A percentile compares a stretch with the other conserved stretches of the same genome.
Conservation (phyloP, 2,329 filamentous ascomycete species). For the Fusarium sp. region DNA sequence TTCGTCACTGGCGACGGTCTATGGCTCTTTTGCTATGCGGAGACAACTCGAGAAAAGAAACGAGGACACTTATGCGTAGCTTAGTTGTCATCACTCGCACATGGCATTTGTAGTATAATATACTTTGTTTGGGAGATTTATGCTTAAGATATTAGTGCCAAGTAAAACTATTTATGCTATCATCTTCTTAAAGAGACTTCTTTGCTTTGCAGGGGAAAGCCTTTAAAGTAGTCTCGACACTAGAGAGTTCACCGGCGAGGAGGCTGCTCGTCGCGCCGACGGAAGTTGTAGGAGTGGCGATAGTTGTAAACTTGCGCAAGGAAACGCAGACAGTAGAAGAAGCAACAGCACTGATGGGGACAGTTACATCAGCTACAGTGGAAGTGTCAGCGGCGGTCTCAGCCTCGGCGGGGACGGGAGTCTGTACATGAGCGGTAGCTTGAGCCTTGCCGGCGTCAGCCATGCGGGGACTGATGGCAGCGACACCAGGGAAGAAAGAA, state of each 20-base stretch:
- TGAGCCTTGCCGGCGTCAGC: background rate
- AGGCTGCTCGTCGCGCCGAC: no score
- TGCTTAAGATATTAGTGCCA: background rate
- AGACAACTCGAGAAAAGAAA: background rate
- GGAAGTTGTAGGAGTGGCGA: background rate
- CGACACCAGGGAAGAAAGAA: constrained; percentile 23
- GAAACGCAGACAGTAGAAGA: no score
- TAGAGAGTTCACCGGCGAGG: background rate
- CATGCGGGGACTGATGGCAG: constrained; percentile 24
- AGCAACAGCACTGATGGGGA: rapidly evolving
- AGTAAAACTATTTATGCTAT: background rate
- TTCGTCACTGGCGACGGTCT: background rate
- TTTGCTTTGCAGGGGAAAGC: background rate
- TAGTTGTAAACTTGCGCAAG: rapidly evolving
- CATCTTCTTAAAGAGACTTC: background rate
- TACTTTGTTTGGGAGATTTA: no score
- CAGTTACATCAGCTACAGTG: background rate
- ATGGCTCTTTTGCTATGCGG: background rate
- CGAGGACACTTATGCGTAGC: background rate
- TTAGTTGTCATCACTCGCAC: background rate
- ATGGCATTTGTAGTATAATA: background rate
- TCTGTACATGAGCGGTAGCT: background rate
- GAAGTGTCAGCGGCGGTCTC: background rate
- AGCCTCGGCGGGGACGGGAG: background rate
- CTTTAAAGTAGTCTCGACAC: background rate